Evolutionary conservation across 495 filamentous ascomycete species (phyloP).

Genomic region (Aspergillus affinis): DNA sequence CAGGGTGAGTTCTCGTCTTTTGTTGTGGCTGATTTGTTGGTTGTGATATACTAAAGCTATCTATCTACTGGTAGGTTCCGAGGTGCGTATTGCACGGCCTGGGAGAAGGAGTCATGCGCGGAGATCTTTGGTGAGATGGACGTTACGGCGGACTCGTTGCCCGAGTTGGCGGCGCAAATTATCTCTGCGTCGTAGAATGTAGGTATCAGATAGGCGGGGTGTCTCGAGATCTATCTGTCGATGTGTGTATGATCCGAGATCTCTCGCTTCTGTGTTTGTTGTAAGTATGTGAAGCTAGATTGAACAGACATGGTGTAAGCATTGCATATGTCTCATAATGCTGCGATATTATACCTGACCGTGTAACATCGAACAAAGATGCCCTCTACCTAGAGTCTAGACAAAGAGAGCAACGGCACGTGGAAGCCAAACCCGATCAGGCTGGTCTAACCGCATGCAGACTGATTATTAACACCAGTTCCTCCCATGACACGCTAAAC

Average conservation of each 20-base stretch:
- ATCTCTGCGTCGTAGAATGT: constrained; percentile 19
- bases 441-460: neutral
- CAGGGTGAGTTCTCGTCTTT: constrained; percentile 9
- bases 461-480: neutral
- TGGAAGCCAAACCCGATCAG: neutral
- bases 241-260: too few relatives aligned
- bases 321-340: too few relatives aligned
- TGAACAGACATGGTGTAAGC: too few relatives aligned
- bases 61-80: constrained; percentile 18
- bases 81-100: constrained; percentile 34
- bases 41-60: neutral
- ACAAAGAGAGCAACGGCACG: too few relatives aligned
- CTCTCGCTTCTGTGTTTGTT: too few relatives aligned
- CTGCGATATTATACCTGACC: too few relatives aligned
- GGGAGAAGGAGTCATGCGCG: constrained; percentile 29
- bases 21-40: neutral
- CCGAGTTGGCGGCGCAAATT: constrained; percentile 31
- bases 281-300: too few relatives aligned
- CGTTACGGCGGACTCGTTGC: constrained; percentile 29
- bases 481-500: neutral
- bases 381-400: too few relatives aligned
- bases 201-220: too few relatives aligned
- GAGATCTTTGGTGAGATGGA: constrained; percentile 33
- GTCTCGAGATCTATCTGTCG: too few relatives aligned
- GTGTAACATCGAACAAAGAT: neutral